Evolutionary conservation across 169 alveolate genomes (phyloP).

Genomic region (Plasmodium knowlesi): DNA sequence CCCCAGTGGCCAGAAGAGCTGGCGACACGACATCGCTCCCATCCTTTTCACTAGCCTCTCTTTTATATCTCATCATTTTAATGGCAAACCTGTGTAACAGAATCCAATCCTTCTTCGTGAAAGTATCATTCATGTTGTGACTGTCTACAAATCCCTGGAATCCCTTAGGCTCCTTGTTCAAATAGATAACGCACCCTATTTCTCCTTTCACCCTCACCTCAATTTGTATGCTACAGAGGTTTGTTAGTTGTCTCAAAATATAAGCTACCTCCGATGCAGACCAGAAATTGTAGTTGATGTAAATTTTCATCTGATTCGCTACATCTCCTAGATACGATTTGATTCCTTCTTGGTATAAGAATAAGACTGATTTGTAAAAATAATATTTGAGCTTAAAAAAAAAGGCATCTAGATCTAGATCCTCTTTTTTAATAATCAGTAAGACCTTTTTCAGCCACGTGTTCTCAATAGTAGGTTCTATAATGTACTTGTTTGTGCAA

Average conservation of each 20-base stretch:
- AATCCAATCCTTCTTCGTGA: slow-evolving; percentile 81
- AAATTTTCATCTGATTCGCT: slow-evolving; percentile 86
- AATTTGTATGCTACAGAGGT: slow-evolving; percentile 76
- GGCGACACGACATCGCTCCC: not conserved
- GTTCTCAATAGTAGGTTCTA: slow-evolving; percentile 83
- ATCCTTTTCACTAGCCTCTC: not conserved
- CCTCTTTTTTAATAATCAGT: slow-evolving; percentile 75
- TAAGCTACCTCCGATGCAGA: slow-evolving; percentile 86
- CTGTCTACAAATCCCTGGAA: slow-evolving; percentile 84
- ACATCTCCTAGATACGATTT: slow-evolving; percentile 86
- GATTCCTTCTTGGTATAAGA: slow-evolving; percentile 84
- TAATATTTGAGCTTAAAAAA: slow-evolving; percentile 76
- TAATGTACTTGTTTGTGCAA: slow-evolving; percentile 39
- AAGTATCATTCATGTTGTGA: slow-evolving; percentile 79
- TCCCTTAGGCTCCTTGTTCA: slow-evolving; percentile 74
- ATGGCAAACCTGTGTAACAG: slow-evolving; percentile 81
- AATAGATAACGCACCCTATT: slow-evolving; percentile 86
- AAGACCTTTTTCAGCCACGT: slow-evolving; percentile 84
- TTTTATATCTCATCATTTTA: slow-evolving; percentile 76
- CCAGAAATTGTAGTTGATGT: slow-evolving; percentile 85
- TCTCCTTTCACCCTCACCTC: slow-evolving; percentile 86
- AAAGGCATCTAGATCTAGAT: slow-evolving; percentile 75
- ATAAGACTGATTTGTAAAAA: slow-evolving; percentile 80
- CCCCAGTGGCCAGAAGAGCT: not conserved
- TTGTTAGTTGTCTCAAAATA: slow-evolving; percentile 80